Evolutionary conservation across 108 stramenopile genomes (phyloP).

Genomic region (Phaeodactylum tricornutum): DNA sequence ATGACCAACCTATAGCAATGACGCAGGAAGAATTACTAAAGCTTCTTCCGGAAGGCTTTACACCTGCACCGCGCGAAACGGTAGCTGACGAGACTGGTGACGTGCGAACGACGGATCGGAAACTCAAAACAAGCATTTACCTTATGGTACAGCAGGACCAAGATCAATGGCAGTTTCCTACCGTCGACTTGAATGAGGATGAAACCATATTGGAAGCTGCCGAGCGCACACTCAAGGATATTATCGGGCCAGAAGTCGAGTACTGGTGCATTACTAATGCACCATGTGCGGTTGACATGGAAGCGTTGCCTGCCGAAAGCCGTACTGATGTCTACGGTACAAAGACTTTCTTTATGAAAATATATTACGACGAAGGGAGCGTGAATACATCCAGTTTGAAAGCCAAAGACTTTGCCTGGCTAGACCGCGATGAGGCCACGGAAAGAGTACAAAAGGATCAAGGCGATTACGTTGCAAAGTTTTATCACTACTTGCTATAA

Average conservation of each 20-base stretch:
- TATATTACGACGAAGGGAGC: conserved; percentile 58
- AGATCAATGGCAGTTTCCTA: conserved; percentile 55
- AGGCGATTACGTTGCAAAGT: conserved; percentile 48
- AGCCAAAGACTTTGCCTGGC: conserved; percentile 64
- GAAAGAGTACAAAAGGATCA: conserved; percentile 32
- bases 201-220: conserved; percentile 57
- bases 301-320: conserved; percentile 15
- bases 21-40: not conserved
- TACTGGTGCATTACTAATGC: conserved; percentile 53
- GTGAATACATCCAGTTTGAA: conserved; percentile 18
- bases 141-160: conserved; percentile 38
- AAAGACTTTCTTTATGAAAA: conserved; percentile 69
- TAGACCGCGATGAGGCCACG: conserved; percentile 57
- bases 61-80: conserved; percentile 64
- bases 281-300: conserved; percentile 60
- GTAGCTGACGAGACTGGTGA: conserved; percentile 65
- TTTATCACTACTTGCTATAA: conserved; percentile 66
- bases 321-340: conserved; percentile 37
- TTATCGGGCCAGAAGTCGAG: conserved; percentile 29
- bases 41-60: conserved; percentile 48
- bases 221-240: conserved; percentile 8
- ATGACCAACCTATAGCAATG: conserved; percentile 32
- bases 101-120: conserved; percentile 54
- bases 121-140: conserved; percentile 53
- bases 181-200: conserved; percentile 27